Base-by-base conservation (phyloP, 805 yeast genomes). In the Candida hispaniensis region DNA sequence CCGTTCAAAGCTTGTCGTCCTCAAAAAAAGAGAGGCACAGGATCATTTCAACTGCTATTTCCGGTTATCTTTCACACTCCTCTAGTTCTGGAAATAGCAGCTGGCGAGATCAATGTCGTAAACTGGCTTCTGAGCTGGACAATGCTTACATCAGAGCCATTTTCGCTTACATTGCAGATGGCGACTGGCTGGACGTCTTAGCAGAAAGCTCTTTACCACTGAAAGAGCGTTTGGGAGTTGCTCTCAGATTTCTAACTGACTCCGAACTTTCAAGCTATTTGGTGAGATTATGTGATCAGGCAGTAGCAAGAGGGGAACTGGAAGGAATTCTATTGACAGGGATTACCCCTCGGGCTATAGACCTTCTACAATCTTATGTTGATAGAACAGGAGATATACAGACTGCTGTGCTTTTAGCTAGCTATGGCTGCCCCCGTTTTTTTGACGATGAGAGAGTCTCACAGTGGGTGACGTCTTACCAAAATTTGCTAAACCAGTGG, bases 131-230 rank as follows among this genome's bases (percentile, higher is more conserved):
- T n/a, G 95, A 83, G 46, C 63, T 88, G 39, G 88, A 79, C 8
- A 77, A 81, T 49, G 95, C 97, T 0, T 88, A 88, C 51, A 58
- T 88, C 41, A 61, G 96, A 26, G 94, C 93, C 0, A 80, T 88
- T 1, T 88, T 88, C 63, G 95, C 95, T 0, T 88, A 75, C 47
- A 78, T 88, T 36, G 85, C 95, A 0, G 95, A 88, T 50, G 79
- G 82, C 28, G 91, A 86, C 44, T 88, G 97, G 96, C 78, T 88
- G 76, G 96, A 83, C 49, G 94, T 88, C 2, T 62, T 88, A 34
- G 94, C 83, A 51, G 96, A 88, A 49, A 73, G 78, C 12, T 78
- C 94, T 1, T 64, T 88, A 25, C 94, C 98, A 0, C 60, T 88
- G 24, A 65, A 88, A 35, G 98, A 88, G 50, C 63, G 94, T 44